phyloP scores from a whole-genome alignment of 106 monocot species.

The Posidonia australis region DNA sequence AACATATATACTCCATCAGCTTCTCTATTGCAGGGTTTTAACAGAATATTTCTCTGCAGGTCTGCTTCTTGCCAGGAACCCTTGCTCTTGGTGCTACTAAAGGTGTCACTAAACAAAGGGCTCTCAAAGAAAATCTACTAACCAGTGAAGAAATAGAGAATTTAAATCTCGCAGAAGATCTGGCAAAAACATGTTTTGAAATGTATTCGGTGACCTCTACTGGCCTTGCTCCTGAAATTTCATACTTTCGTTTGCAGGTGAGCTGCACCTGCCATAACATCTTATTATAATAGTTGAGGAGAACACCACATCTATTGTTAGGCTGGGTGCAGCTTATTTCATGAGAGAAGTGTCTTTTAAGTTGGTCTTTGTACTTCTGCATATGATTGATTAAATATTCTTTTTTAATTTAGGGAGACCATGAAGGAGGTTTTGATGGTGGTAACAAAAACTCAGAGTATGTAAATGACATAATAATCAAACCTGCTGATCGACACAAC shows the following conservation, averaged over 20 bases:
- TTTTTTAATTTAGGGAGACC: slow-evolving; percentile 37
- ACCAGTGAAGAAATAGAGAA: slow-evolving; percentile 61
- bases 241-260: slow-evolving; percentile 76
- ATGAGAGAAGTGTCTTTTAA: background rate
- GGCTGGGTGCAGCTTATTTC: background rate
- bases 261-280: no score
- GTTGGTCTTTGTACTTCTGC: background rate
- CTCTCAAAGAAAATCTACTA: slow-evolving; percentile 44
- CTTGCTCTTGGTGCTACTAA: slow-evolving; percentile 94
- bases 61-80: slow-evolving; percentile 85
- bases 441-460: slow-evolving; percentile 81
- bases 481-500: slow-evolving; percentile 80
- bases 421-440: slow-evolving; percentile 46
- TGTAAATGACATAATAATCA: slow-evolving; percentile 79
- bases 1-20: no score
- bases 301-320: background rate
- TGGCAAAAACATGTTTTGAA: slow-evolving; percentile 90
- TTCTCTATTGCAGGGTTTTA: background rate
- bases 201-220: slow-evolving; percentile 85
- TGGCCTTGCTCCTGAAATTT: slow-evolving; percentile 91
- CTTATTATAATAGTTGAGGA: background rate
- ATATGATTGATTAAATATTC: background rate
- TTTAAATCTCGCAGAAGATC: slow-evolving; percentile 81
- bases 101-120: slow-evolving; percentile 68
- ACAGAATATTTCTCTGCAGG: slow-evolving; percentile 20